Base-by-base conservation (phyloP, 495 filamentous ascomycete species). In the Penicillium lividum region DNA sequence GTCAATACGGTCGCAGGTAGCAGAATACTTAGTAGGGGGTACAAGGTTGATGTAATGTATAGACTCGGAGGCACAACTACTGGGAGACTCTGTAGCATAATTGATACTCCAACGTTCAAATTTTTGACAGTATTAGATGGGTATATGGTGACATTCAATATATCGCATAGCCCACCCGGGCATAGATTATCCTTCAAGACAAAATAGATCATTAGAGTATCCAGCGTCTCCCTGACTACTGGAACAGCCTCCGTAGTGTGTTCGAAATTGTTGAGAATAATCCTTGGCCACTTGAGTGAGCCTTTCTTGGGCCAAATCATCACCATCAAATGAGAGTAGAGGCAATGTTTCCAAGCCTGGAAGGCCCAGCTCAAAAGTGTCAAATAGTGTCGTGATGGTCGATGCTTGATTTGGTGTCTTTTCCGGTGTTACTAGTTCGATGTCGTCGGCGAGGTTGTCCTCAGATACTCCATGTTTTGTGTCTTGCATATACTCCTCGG, bases 401-500 rank as follows among this genome's bases (percentile, higher is more conserved):
- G 62, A 48, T 34, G 56, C 59, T 13, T 16, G 63, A 42, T 53
- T 61, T 42, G 68, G 34, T 0, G 62, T 62, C 22, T 58, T 69
- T 30, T 74, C 68, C 29, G 55, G 31, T 7, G 53, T 54, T 5
- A 56, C 56, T 3, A 56, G 18, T 10, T 52, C 59, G 30, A 54
- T 28, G 15, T 65, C 59, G 10, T 52, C 49, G 30, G 4, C 22
- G 40, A 43, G 43, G 49, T 50, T 11, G 54, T 42, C 27, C 55
- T 28, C 0, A 54, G 42, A 25, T 45, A 40, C 13, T 16, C 15
- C 48, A 2, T 59, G 45, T 30, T 65, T 47, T 5, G 59, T 51
- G 0, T 61, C 64, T 27, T 62, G 34, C 6, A 68, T 54, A 16
- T 67, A 73, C 66, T 94, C 91, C 69, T 94, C 90, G 0, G 90